These are phyloP conservation scores for Triglochin maritima DNA, from an alignment of 106 monocot species.

Conservation along the genomic window DNA sequence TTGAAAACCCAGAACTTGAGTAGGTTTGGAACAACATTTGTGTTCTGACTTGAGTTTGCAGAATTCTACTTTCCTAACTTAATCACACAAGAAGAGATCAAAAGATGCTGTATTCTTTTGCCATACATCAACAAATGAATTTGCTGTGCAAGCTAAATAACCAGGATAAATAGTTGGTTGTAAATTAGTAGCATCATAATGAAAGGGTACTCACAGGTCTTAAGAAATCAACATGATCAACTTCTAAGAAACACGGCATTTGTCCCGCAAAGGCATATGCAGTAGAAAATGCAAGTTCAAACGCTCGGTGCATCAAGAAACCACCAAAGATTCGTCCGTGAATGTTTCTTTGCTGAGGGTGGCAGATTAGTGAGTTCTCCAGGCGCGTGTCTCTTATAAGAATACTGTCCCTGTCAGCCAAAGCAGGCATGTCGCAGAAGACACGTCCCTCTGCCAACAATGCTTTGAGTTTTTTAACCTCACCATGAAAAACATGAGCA, in stretches of 20 bases:
- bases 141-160: too few relatives aligned
- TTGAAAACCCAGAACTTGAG: too few relatives aligned
- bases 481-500: constrained; percentile 34
- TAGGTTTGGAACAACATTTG: too few relatives aligned
- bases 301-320: constrained; percentile 88
- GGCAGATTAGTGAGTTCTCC: constrained; percentile 89
- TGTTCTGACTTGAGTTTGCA: too few relatives aligned
- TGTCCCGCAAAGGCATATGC: constrained; percentile 92
- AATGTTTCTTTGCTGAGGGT: constrained; percentile 93
- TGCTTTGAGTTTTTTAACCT: constrained; percentile 38
- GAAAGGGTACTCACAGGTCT: constrained; percentile 59
- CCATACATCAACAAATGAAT: too few relatives aligned
- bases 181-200: too few relatives aligned
- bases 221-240: constrained; percentile 95
- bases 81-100: too few relatives aligned
- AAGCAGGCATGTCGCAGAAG: constrained; percentile 90
- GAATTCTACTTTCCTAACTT: too few relatives aligned
- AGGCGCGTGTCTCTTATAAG: constrained; percentile 68
- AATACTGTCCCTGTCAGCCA: constrained; percentile 88
- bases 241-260: constrained; percentile 81
- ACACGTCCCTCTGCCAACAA: constrained; percentile 76
- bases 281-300: constrained; percentile 91
- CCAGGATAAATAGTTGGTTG: too few relatives aligned
- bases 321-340: constrained; percentile 97
- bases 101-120: too few relatives aligned